Conservation (phyloP, 1,284 basidiomycete species). For the Cutaneotrichosporon arboriforme region DNA sequence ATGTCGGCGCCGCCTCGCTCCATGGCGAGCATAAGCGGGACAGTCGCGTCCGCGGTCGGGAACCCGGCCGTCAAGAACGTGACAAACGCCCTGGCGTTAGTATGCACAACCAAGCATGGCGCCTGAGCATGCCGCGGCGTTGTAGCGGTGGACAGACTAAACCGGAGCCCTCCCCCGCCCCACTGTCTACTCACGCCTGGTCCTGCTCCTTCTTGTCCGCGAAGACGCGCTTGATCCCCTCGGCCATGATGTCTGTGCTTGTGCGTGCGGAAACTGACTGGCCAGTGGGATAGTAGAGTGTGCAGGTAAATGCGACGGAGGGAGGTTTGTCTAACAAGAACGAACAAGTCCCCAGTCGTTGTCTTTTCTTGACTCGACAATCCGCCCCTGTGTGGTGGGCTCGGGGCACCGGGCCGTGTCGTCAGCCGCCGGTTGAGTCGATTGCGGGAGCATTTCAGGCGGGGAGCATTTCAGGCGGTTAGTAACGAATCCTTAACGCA, state of each 20-base stretch:
- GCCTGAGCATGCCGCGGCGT: not conserved
- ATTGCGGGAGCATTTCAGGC: too few relatives aligned
- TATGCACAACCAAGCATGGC: not conserved
- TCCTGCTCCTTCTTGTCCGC: conserved; percentile 60
- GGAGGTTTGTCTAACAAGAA: too few relatives aligned
- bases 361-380: not conserved
- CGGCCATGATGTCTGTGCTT: conserved; percentile 54
- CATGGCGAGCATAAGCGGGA: conserved; percentile 82
- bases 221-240: conserved; percentile 69
- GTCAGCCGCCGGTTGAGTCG: too few relatives aligned
- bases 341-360: not conserved
- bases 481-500: too few relatives aligned
- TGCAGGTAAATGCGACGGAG: not conserved
- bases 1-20: conserved; percentile 89
- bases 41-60: conserved; percentile 71
- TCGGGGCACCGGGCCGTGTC: not conserved
- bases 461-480: too few relatives aligned
- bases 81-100: conserved; percentile 64
- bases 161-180: too few relatives aligned
- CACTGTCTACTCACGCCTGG: conserved; percentile 41
- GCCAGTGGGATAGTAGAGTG: not conserved
- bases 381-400: not conserved
- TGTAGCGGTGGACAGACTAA: not conserved
- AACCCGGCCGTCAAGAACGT: conserved; percentile 91
- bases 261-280: not conserved